Evolutionary conservation across 2,329 filamentous ascomycete species (phyloP), one percentile per base, ranked within the genome.

Genomic region (Beauveria medogensis): DNA sequence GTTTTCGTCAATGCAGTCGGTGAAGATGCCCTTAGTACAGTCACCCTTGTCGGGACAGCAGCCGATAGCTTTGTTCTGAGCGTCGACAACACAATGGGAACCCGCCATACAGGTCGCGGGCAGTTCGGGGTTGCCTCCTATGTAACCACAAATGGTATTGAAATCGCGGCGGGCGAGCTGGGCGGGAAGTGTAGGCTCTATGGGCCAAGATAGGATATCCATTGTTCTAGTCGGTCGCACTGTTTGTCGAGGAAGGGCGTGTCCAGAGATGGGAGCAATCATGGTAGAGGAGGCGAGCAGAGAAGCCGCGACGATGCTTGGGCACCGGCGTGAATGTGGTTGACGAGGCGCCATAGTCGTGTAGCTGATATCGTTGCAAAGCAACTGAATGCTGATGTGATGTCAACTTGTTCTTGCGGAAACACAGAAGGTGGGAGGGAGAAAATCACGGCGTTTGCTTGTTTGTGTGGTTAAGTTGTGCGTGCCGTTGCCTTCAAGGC

Each of bases 111-210:
- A 86, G 43, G 82, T 85, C 44, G 82, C 83, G 3, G 82, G 80
- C 34, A 84, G 70, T 26, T 71, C 70, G 1, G 77, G 69, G 64
- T 84, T 69, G 24, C 81, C 82, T 63, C 77, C 79, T 66, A 86
- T 75, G 69, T 78, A 86, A 47, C 83, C 83, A 65, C 83, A 85
- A 60, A 86, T 68, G 18, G 82, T 85, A 69, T 83, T 82, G 57
- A 73, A 67, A 62, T 80, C 75, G 44, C 78, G 75, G 51, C 74
- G 75, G 26, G 69, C 67, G 6, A 78, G 70, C 44, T 73, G 70
- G 46, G 67, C 69, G 47, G 72, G 71, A 54, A 71, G 72, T 12
- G 80, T 80, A 1, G 78, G 75, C 7, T 59, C 24, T 2, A 67
- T 69, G n/a, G 72, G 71, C 65, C 72, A 74, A 37, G 70, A 63